These are phyloP conservation scores for Aspergillus ochraceoroseus DNA, from an alignment of 2,329 filamentous ascomycete genomes.

Conservation along the genomic window DNA sequence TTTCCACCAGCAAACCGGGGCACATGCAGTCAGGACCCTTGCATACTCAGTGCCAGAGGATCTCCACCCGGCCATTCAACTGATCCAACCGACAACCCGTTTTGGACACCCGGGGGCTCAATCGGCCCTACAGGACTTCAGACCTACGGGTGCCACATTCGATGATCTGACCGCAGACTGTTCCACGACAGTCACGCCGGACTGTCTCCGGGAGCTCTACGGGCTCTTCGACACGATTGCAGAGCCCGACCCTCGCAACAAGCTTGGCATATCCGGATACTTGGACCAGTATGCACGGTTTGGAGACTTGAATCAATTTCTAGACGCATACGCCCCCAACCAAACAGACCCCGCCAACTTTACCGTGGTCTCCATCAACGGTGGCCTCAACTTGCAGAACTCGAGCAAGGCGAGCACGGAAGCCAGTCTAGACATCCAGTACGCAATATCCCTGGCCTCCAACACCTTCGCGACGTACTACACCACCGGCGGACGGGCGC, in stretches of 20 bases:
- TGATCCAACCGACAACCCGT: slow-evolving; percentile 62
- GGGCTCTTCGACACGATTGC: slow-evolving; percentile 32
- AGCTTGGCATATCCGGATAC: slow-evolving; percentile 48
- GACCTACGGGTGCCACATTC: slow-evolving; percentile 13
- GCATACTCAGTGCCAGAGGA: slow-evolving; percentile 59
- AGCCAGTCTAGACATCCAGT: slow-evolving; percentile 62
- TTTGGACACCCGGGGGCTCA: slow-evolving; percentile 52
- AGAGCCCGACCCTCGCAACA: slow-evolving; percentile 34
- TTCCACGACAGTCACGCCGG: slow-evolving; percentile 43
- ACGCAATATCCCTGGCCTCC: slow-evolving; percentile 53
- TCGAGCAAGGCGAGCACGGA: slow-evolving; percentile 47
- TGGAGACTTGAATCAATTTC: slow-evolving; percentile 54
- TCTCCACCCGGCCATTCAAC: slow-evolving; percentile 53
- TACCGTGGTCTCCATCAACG: slow-evolving; percentile 53
- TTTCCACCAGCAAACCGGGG: slow-evolving; percentile 42
- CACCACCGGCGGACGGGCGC: slow-evolving; percentile 55
- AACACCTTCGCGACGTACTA: slow-evolving; percentile 55
- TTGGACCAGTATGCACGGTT: slow-evolving; percentile 51
- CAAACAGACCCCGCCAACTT: slow-evolving; percentile 53
- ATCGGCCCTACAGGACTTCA: slow-evolving; percentile 31
- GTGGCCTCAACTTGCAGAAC: slow-evolving; percentile 50
- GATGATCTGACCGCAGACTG: slow-evolving; percentile 33
- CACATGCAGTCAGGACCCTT: slow-evolving; percentile 51
- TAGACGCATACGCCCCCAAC: slow-evolving; percentile 52
- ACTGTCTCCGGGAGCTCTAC: slow-evolving; percentile 51